phyloP scores from a whole-genome alignment of 2,329 filamentous ascomycete genomes.

The Alternaria novae-zelandiae region DNA sequence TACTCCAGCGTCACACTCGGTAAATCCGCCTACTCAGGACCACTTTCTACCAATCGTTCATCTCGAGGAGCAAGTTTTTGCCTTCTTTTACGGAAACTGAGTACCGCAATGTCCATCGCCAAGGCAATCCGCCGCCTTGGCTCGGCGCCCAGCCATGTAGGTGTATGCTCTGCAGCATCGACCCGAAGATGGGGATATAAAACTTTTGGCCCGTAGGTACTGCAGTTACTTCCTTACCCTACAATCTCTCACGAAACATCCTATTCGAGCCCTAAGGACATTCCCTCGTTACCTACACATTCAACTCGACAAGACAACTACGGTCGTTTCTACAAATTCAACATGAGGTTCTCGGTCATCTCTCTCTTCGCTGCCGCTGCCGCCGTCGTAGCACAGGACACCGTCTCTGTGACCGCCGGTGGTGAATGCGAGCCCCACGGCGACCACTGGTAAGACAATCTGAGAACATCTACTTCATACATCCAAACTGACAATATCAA shows the following conservation, averaged over 20 bases:
- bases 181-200: constrained; percentile 15
- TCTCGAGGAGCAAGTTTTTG: constrained; percentile 11
- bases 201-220: constrained; percentile 1
- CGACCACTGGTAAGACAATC: constrained; percentile 30
- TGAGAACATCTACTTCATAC: not conserved
- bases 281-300: not conserved
- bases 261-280: not conserved
- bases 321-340: constrained; percentile 6
- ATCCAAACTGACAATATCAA: not conserved
- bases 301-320: not conserved
- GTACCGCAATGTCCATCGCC: constrained; percentile 35
- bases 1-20: constrained; percentile 8
- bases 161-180: constrained; percentile 1
- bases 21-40: not conserved
- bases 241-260: constrained; percentile 6
- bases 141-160: constrained; percentile 18
- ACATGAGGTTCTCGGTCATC: constrained; percentile 27
- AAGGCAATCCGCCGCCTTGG: constrained; percentile 34
- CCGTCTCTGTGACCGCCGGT: constrained; percentile 7
- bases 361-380: constrained; percentile 19
- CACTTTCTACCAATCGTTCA: constrained; percentile 8
- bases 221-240: not conserved
- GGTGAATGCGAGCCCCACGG: constrained; percentile 29
- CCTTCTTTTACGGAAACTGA: constrained; percentile 20
- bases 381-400: constrained; percentile 25